A percentile compares a stretch with the other conserved stretches of the same genome.
Conservation (phyloP, 805 yeast genomes). For the Metschnikowia baotianmanensis region DNA sequence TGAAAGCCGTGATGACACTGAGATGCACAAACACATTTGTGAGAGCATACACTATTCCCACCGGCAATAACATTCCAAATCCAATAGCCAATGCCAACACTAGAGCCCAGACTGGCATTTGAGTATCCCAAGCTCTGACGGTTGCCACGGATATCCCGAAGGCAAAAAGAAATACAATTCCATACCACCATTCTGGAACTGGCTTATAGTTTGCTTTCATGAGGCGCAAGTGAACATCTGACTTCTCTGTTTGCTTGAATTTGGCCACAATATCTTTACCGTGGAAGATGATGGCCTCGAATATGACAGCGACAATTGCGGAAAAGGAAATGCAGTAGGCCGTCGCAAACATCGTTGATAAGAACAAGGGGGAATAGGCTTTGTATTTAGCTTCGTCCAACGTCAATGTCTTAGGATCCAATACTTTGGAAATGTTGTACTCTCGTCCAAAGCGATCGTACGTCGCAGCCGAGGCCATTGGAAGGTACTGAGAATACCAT, state of each 20-base stretch:
- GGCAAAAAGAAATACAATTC: slow-evolving; percentile 10
- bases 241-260: slow-evolving; percentile 16
- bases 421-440: slow-evolving; percentile 20
- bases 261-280: slow-evolving; percentile 20
- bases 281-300: slow-evolving; percentile 20
- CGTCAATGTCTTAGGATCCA: slow-evolving; percentile 13
- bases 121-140: slow-evolving; percentile 17
- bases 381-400: slow-evolving; percentile 19
- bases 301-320: slow-evolving; percentile 20
- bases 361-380: slow-evolving; percentile 21
- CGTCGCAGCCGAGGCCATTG: slow-evolving; percentile 21
- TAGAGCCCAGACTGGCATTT: slow-evolving; percentile 21
- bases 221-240: slow-evolving; percentile 23
- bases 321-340: slow-evolving; percentile 25
- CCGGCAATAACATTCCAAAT: slow-evolving; percentile 17
- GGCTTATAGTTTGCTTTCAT: slow-evolving; percentile 20
- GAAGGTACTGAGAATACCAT: slow-evolving; percentile 25
- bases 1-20: slow-evolving; percentile 20
- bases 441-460: slow-evolving; percentile 20
- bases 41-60: slow-evolving; percentile 21
- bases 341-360: slow-evolving; percentile 20
- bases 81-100: slow-evolving; percentile 18
- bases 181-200: slow-evolving; percentile 26
- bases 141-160: slow-evolving; percentile 18
- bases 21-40: slow-evolving; percentile 22